Percentiles rank a stretch among this genome's conserved stretches.
These are phyloP conservation scores for Backusella circina DNA, from an alignment of 192 early-diverging fungal genomes.

Conservation along the genomic window DNA sequence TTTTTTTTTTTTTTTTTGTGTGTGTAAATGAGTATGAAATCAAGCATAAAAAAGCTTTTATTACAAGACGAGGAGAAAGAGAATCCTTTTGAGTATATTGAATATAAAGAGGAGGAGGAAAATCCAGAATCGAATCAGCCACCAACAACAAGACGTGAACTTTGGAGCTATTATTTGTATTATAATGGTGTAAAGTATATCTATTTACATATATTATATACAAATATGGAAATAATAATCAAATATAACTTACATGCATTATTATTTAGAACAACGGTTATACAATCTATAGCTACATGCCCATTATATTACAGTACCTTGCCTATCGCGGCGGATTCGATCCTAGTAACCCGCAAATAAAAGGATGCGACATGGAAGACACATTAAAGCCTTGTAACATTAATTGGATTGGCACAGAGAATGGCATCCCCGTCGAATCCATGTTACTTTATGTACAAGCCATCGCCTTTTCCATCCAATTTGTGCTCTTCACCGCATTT, in stretches of 20 bases:
- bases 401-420: background rate
- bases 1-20: background rate
- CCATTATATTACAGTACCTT: conserved; percentile 11
- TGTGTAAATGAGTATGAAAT: background rate
- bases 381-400: conserved; percentile 6
- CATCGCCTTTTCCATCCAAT: conserved; percentile 29
- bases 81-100: background rate
- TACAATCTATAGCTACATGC: conserved; percentile 12
- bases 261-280: conserved; percentile 14
- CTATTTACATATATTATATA: background rate
- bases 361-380: background rate
- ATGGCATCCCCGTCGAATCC: conserved; percentile 19
- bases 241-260: background rate
- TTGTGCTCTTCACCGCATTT: conserved; percentile 23
- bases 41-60: background rate
- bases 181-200: conserved; percentile 26
- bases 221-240: background rate
- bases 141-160: conserved; percentile 16
- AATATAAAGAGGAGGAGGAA: conserved; percentile 3
- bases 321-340: conserved; percentile 7
- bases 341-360: background rate
- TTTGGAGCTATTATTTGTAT: conserved; percentile 33
- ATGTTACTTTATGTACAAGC: conserved; percentile 30
- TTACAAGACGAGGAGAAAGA: conserved; percentile 5
- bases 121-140: conserved; percentile 7